Percentiles rank a stretch among this genome's conserved stretches.
These are phyloP conservation scores for Psidium guajava DNA, from an alignment of 345 rosid species.

Conservation along the genomic window DNA sequence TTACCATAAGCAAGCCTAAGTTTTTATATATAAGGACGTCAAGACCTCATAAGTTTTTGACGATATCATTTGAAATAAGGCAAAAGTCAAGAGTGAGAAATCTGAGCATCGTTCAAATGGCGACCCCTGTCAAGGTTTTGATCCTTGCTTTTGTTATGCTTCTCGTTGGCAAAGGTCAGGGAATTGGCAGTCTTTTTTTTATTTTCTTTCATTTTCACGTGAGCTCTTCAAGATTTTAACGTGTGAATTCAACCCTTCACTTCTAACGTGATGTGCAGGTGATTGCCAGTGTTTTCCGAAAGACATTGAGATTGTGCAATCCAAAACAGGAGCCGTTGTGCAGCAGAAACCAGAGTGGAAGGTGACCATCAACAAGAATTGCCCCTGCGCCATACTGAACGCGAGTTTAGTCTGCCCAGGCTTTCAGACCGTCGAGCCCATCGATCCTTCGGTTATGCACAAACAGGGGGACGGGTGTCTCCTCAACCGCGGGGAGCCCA, in stretches of 20 bases:
- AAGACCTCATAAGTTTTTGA: not conserved
- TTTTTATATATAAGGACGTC: no score
- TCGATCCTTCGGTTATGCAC: constrained; percentile 5
- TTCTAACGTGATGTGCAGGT: constrained; percentile 4
- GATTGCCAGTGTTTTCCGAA: not conserved
- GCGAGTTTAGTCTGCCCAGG: constrained; percentile 5
- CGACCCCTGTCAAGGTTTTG: not conserved
- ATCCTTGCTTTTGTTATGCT: no score
- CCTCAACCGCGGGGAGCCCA: not conserved
- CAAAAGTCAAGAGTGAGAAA: not conserved
- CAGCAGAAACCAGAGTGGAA: constrained; percentile 2
- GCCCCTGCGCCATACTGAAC: not conserved
- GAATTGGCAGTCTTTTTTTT: no score
- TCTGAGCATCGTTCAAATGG: not conserved
- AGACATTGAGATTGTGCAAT: not conserved
- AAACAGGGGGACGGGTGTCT: not conserved
- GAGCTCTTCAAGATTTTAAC: not conserved
- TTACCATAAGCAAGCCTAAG: no score
- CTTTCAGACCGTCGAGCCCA: not conserved
- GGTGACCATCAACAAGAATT: constrained; percentile 3
- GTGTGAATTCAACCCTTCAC: not conserved
- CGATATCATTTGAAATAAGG: not conserved
- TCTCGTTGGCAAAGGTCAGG: no score
- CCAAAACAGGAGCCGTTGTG: not conserved
- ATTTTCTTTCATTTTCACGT: not conserved